Conservation (phyloP, 495 filamentous ascomycete genomes). For the Hyaloscypha variabilis region DNA sequence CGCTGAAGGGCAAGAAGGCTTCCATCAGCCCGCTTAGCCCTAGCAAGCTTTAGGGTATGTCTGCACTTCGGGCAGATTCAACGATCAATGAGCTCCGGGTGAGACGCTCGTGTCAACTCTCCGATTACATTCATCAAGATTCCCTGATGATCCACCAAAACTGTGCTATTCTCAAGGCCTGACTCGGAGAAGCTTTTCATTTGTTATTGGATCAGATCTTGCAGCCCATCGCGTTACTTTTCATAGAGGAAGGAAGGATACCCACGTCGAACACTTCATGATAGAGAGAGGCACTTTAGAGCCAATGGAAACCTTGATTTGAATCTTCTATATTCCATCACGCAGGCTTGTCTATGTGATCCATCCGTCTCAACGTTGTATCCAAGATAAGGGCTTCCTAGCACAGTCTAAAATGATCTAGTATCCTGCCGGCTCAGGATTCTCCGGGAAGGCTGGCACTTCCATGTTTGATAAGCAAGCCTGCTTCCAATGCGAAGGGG, state of each 20-base stretch:
- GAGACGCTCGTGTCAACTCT: no score
- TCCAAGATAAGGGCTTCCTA: background rate
- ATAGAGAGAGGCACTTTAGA: no score
- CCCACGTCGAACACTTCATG: background rate
- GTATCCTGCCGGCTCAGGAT: conserved; percentile 58
- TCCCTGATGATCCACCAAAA: background rate
- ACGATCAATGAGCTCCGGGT: no score
- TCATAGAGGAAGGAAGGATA: background rate
- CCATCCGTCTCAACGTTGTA: background rate
- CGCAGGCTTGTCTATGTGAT: background rate
- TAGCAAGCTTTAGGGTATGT: background rate
- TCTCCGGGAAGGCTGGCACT: conserved; percentile 52
- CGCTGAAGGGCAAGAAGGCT: background rate
- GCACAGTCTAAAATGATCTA: conserved; percentile 31
- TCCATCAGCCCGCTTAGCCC: background rate
- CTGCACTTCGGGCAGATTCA: background rate
- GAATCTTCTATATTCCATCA: background rate
- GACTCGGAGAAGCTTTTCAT: background rate
- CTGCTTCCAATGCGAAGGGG: conserved; percentile 75
- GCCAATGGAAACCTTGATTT: background rate
- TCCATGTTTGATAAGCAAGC: conserved; percentile 72
- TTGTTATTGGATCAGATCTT: background rate
- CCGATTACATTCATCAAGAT: background rate
- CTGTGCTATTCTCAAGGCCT: background rate
- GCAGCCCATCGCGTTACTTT: background rate